A percentile compares a stretch with the other conserved stretches of the same genome.
phyloP scores from a whole-genome alignment of 805 yeast species.

The Candida sphagnicola region DNA sequence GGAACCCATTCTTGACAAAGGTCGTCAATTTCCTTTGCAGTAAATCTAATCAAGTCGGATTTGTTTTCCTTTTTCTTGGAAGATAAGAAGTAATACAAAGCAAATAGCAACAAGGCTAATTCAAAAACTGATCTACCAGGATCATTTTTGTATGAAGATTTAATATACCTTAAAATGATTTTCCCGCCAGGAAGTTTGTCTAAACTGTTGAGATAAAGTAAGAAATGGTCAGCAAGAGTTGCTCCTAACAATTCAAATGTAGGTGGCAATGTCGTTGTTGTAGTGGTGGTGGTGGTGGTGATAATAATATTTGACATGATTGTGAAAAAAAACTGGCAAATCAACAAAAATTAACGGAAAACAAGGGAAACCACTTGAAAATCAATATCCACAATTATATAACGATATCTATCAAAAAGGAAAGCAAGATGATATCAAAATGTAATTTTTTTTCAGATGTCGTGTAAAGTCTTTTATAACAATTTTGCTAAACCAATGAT shows the following conservation, averaged over 20 bases:
- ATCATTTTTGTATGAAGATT: conserved; percentile 86
- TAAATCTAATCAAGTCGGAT: conserved; percentile 60
- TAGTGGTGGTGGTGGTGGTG: conserved; percentile 24
- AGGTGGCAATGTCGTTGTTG: conserved; percentile 30
- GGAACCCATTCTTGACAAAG: conserved; percentile 91
- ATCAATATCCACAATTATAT: too few species aligned
- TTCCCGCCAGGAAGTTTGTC: conserved; percentile 54
- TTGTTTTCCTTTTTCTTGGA: conserved; percentile 74
- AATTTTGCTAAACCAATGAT: too few species aligned
- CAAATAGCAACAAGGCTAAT: conserved; percentile 70
- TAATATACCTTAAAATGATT: conserved; percentile 64
- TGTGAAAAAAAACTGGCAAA: not conserved
- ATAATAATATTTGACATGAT: conserved; percentile 9
- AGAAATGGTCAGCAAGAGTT: conserved; percentile 29
- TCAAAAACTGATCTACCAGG: conserved; percentile 88
- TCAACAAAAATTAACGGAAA: not conserved
- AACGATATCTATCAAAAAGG: too few species aligned
- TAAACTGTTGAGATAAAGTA: conserved; percentile 31
- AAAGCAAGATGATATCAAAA: too few species aligned
- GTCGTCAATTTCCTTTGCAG: conserved; percentile 68
- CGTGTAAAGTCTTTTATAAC: too few species aligned
- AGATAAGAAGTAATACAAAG: conserved; percentile 76
- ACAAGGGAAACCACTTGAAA: not conserved
- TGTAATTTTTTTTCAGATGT: too few species aligned
- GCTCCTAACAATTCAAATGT: conserved; percentile 32